Base-by-base conservation (phyloP, 495 filamentous ascomycete species). In the Aspergillus wentii region DNA sequence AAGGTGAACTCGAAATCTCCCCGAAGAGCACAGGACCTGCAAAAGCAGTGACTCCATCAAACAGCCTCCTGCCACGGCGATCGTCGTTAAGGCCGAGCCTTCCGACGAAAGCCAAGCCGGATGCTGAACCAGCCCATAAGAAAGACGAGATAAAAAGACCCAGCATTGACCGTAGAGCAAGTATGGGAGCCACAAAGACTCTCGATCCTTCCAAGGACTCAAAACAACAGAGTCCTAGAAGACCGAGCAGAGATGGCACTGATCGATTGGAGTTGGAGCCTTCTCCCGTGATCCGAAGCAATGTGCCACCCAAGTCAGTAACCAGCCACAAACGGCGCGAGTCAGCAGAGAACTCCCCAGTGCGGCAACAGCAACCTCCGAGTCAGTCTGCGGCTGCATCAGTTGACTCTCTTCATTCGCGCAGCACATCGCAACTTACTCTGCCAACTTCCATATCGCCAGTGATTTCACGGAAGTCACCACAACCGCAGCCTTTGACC, bases 221-320 rank as follows among this genome's bases (percentile, higher is more conserved):
- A n/a, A n/a, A n/a, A n/a, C n/a, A n/a, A n/a, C n/a, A n/a, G n/a
- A n/a, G n/a, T n/a, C n/a, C n/a, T n/a, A n/a, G n/a, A n/a, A 64
- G 89, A 40, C 89, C 89, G 4, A 96, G 86, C 53, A 72, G 90
- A 71, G 81, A 92, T 45, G 86, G 86, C 8, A 86, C 83, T 1
- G 73, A 82, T 30, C 78, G 79, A 35, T 68, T 94, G 30, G 63
- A 76, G 19, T 60, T 76, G 26, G 73, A 76, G 7, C 68, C 78
- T 5, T 77, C 81, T 8, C 80, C 84, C 11, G 62, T 94, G 17
- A 79, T 94, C 17, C 85, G 84, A 33, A 91, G 86, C 61, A 90
- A 91, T 52, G 61, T 94, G 13, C 57, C 74, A 8, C 59, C 60
- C 23, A 40, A 68, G 21, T 50, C 51, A 17, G 55, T 66, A 15